Evolutionary conservation across 1,284 basidiomycete species (phyloP), one percentile per base, ranked within the genome.

Genomic region (Pisolithus thermaeus): DNA sequence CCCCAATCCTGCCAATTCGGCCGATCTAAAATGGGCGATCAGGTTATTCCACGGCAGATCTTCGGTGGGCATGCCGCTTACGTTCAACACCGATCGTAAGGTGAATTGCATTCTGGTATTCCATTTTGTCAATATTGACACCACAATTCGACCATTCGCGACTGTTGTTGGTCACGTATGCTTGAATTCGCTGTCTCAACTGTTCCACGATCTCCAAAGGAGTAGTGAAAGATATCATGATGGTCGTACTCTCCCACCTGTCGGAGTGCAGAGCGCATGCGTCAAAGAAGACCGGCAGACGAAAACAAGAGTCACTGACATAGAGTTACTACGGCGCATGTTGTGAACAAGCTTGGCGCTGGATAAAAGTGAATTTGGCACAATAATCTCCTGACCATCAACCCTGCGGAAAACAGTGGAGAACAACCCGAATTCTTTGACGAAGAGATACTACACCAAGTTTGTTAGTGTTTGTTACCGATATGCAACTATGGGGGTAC

Each of bases 1-100:
- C 86, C 87, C 89, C 90, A 92, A 59, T 91, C 87, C 65, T 92
- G 90, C 89, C 89, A 92, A 64, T 90, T 90, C 38, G 83, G 76
- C 51, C 84, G 81, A 66, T 88, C 84, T 85, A 54, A 41, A 57
- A 42, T 30, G 8, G 37, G 9, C 14, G 22, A 32, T 65, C n/a
- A 70, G 53, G 25, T 35, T 28, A 18, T 22, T 16, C n/a, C 6
- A 6, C 6, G 1, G 4, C n/a, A 49, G 27, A 22, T 47, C 50
- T 52, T 14, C 20, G 41, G 9, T 41, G 8, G 36, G 37, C 6
- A 20, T 27, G 35, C 41, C 28, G 75, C 81, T 73, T 72, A 80
- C 88, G 90, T 68, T 92, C 89, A 65, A 92, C 80, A 16, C 82
- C 82, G 45, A 92, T 76, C 41, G 77, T 75, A 53, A 90, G 72